Base-by-base conservation (phyloP, 768 basidiomycete species). In the Coprinopsis sp. region DNA sequence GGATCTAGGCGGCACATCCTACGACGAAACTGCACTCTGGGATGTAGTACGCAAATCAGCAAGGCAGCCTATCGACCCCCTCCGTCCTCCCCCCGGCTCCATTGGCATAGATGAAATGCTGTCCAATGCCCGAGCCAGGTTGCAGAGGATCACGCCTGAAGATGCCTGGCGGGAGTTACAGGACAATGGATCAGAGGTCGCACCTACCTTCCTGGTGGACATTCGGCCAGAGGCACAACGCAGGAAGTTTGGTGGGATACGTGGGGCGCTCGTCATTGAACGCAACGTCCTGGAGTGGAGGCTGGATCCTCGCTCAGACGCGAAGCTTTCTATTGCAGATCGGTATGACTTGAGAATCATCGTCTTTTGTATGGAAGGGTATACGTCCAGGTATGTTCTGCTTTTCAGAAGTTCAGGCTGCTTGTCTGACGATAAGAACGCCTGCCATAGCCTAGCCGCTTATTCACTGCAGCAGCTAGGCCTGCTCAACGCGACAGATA, bases 231-330 rank as follows among this genome's bases (percentile, higher is more conserved):
- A 70, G 30, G 72, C 70, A 4, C 78, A 87, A 60, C 74, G 88
- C 13, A 69, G 70, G 4, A 60, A 58, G 37, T 66, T 76, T 25
- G 88, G 88, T 0, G 71, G 65, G 0, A 82, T 90, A 45, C 70
- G 70, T 6, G 85, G 87, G 0, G 75, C 86, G n/a, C 64, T 89
- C 46, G 65, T 85, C 44, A 76, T 90, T 47, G 87, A 89, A 56
- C 74, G 87, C 19, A 89, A 86, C 56, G 76, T 81, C 4, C 71
- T 91, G 44, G 88, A 91, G 60, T 88, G 86, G 85, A 74, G 79
- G 19, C 82, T 91, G 53, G 87, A 91, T 62, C 88, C 87, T 3
- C 71, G 84, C 46, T 72, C 67, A 53, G 68, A 74, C 5, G 68
- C 75, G 11, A 70, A 82, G 27, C 64, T 90, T 44, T 64, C 76